Evolutionary conservation across 768 basidiomycete genomes (phyloP).

Genomic region (Lentinula sp.): DNA sequence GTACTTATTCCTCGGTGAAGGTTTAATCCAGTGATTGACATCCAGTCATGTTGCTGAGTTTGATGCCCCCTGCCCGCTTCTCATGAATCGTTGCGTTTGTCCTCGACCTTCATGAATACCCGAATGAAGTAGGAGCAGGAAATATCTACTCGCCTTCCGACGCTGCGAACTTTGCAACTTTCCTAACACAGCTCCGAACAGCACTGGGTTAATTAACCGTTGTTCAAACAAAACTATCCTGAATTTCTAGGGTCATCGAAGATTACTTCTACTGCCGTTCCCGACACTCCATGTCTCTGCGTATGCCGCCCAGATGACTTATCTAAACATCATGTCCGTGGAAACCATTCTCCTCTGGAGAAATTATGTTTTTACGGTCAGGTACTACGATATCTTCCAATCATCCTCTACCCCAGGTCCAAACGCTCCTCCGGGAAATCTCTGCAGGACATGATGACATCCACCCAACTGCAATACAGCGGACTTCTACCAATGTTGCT

Average conservation of each 20-base stretch:
- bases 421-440: slow-evolving; percentile 65
- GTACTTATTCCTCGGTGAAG: too few relatives aligned
- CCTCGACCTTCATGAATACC: slow-evolving; percentile 52
- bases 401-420: slow-evolving; percentile 63
- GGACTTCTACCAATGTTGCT: too few relatives aligned
- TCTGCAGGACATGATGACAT: slow-evolving; percentile 61
- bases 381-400: slow-evolving; percentile 80
- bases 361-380: slow-evolving; percentile 33
- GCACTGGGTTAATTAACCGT: slow-evolving; percentile 37
- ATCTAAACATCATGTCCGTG: slow-evolving; percentile 64
- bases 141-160: slow-evolving; percentile 58
- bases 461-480: slow-evolving; percentile 59
- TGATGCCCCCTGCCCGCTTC: too few relatives aligned
- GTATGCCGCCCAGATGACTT: slow-evolving; percentile 59
- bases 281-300: slow-evolving; percentile 65
- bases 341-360: too few relatives aligned
- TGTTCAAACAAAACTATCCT: not conserved
- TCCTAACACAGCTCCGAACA: slow-evolving; percentile 52
- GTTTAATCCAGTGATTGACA: slow-evolving; percentile 26
- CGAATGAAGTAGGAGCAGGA: slow-evolving; percentile 54
- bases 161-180: slow-evolving; percentile 54
- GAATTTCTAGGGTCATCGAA: slow-evolving; percentile 35
- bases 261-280: slow-evolving; percentile 64
- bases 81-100: not conserved
- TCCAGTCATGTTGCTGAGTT: slow-evolving; percentile 60